Percentiles rank a stretch among this genome's conserved stretches.
phyloP scores from a whole-genome alignment of 495 filamentous ascomycete species.

The Parathielavia hyrcaniae region DNA sequence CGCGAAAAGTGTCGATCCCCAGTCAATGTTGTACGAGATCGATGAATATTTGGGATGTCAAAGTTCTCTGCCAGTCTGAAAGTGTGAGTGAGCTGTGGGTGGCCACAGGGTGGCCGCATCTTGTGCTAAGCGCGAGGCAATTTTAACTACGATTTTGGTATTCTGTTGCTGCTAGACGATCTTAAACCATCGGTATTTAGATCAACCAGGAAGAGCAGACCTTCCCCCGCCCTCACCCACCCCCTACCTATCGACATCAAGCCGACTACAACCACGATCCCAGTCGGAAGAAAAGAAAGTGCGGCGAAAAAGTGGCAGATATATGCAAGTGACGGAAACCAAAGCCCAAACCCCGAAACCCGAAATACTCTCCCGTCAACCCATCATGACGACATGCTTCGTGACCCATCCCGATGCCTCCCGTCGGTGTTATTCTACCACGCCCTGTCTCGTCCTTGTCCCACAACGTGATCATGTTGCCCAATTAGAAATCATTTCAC shows the following conservation, averaged over 20 bases:
- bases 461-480: too few species aligned
- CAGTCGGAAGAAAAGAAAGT: not conserved
- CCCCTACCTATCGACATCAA: too few species aligned
- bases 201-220: not conserved
- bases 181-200: constrained; percentile 7
- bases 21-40: constrained; percentile 17
- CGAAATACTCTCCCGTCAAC: not conserved
- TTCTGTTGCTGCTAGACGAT: constrained; percentile 12
- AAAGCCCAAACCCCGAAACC: not conserved
- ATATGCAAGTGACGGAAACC: not conserved
- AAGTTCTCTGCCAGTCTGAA: not conserved
- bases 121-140: too few species aligned
- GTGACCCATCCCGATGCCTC: not conserved
- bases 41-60: not conserved
- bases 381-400: constrained; percentile 8
- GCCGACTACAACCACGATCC: not conserved
- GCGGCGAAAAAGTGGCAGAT: not conserved
- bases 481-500: not conserved
- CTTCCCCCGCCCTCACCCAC: not conserved
- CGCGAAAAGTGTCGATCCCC: constrained; percentile 15
- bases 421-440: not conserved
- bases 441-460: not conserved
- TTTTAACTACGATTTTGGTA: not conserved
- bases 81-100: not conserved
- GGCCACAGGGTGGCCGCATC: too few species aligned